These are phyloP conservation scores for Escallonia herrerae DNA, from an alignment of 129 eudicot species.

Conservation along the genomic window DNA sequence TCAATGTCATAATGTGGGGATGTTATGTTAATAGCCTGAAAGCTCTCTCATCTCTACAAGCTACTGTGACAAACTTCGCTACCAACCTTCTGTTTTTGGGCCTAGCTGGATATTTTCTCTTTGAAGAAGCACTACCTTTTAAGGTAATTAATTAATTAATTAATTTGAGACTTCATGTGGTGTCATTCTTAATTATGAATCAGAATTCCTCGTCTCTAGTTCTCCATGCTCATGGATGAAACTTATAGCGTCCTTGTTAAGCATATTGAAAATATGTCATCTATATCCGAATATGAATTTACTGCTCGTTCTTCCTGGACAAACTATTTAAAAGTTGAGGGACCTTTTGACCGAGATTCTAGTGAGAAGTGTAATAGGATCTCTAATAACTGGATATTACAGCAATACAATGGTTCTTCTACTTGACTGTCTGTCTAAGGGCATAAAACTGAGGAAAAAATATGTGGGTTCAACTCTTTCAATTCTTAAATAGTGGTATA, in stretches of 20 bases:
- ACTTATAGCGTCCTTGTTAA: not conserved
- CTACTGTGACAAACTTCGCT: constrained; percentile 91
- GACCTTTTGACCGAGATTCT: not conserved
- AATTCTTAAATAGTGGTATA: too few species aligned
- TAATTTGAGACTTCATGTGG: not conserved
- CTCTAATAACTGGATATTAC: not conserved
- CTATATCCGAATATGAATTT: not conserved
- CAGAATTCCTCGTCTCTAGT: not conserved
- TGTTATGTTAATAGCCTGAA: constrained; percentile 89
- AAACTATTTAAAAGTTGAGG: not conserved
- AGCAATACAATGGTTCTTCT: not conserved
- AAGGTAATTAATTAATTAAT: constrained; percentile 41
- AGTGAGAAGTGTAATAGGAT: not conserved
- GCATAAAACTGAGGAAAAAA: not conserved
- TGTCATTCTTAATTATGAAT: not conserved
- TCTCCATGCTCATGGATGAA: not conserved
- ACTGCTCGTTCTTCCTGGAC: not conserved
- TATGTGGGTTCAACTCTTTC: too few species aligned
- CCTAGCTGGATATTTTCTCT: constrained; percentile 81
- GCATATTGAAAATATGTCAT: not conserved
- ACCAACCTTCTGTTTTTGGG: constrained; percentile 91
- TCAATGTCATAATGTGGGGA: constrained; percentile 94
- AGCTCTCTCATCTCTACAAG: constrained; percentile 95
- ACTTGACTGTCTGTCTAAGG: not conserved
- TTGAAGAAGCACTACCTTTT: constrained; percentile 53